A percentile compares a stretch with the other conserved stretches of the same genome.
Conservation (phyloP, 495 filamentous ascomycete species). For the Lasiosphaeriaceae sp. region DNA sequence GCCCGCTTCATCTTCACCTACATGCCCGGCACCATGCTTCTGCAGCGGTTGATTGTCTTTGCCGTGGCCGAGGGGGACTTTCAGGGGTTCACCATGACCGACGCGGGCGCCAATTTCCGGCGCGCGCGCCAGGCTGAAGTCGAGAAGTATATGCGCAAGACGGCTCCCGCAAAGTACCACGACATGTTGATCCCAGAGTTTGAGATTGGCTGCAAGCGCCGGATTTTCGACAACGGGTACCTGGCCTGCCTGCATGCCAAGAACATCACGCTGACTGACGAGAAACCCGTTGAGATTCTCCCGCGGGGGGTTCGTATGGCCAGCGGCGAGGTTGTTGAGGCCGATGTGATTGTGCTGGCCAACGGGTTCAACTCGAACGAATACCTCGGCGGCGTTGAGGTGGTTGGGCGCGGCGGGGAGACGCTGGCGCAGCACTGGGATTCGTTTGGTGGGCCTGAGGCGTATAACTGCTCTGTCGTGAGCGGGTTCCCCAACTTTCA, state of each 20-base stretch:
- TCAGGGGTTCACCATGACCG: conserved; percentile 21
- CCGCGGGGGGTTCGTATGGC: conserved; percentile 28
- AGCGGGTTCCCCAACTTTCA: conserved; percentile 43
- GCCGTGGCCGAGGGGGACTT: conserved; percentile 6
- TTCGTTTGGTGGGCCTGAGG: conserved; percentile 30
- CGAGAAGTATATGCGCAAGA: conserved; percentile 32
- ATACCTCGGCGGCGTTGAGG: conserved; percentile 31
- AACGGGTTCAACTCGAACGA: conserved; percentile 37
- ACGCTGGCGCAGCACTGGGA: conserved; percentile 36
- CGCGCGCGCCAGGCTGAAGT: not conserved
- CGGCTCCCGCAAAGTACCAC: conserved; percentile 38
- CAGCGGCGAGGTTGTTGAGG: conserved; percentile 22
- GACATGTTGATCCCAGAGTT: conserved; percentile 39
- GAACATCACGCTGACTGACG: conserved; percentile 33
- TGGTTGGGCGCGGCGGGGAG: conserved; percentile 30
- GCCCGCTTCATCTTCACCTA: too few species aligned
- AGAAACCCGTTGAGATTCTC: conserved; percentile 32
- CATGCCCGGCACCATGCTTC: not conserved
- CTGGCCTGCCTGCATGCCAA: conserved; percentile 24
- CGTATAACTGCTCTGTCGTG: conserved; percentile 34
- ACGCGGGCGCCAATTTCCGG: conserved; percentile 11
- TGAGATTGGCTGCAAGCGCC: conserved; percentile 41
- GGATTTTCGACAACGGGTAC: conserved; percentile 38
- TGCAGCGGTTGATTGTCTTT: conserved; percentile 25
- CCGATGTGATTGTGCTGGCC: conserved; percentile 41